Evolutionary conservation across 208 protist genomes (phyloP), one percentile per base, ranked within the genome.

Genomic region (Trypanosoma cruzi): DNA sequence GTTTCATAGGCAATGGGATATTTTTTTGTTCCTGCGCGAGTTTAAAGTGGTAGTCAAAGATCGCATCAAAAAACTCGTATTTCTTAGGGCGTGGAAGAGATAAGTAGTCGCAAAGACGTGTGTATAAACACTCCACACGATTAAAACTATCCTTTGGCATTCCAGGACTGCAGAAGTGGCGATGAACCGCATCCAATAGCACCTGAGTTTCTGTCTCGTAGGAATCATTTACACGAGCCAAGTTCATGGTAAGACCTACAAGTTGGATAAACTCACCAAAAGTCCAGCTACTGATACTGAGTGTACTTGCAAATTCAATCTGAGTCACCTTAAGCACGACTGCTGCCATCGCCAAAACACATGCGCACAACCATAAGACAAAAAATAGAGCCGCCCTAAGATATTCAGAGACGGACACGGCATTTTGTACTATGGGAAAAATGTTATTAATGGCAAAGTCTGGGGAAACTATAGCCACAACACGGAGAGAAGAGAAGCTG

Each of bases 41-140:
- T 18, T 70, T 49, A 44, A 66, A 75, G 49, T 80, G 75, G 49
- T 73, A 76, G 40, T 80, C 49, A 62, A 73, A 80, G 36, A 80
- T 71, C 7, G 63, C 67, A 54, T 80, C 75, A 73, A 80, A 80
- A 24, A 52, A 71, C 18, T 59, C 67, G 37, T 66, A 76, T 24
- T 71, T 75, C 24, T 6, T 36, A 31, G 34, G 57, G 18, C 28
- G 57, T 55, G 68, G 44, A 34, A 80, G 44, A 31, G 48, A 44
- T 2, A 80, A 49, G 5, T 22, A 53, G 28, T 54, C 22, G 26
- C 56, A 63, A 50, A 75, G 22, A 24, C 75, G 75, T 2, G 57
- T 75, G 55, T 71, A 69, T 24, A 80, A 57, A 68, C 73, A 71
- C 54, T 75, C 75, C 16, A 0, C 24, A 10, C 48, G 64, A 48